Conservation (phyloP, 768 basidiomycete genomes). For the Lentinula guzmanii region DNA sequence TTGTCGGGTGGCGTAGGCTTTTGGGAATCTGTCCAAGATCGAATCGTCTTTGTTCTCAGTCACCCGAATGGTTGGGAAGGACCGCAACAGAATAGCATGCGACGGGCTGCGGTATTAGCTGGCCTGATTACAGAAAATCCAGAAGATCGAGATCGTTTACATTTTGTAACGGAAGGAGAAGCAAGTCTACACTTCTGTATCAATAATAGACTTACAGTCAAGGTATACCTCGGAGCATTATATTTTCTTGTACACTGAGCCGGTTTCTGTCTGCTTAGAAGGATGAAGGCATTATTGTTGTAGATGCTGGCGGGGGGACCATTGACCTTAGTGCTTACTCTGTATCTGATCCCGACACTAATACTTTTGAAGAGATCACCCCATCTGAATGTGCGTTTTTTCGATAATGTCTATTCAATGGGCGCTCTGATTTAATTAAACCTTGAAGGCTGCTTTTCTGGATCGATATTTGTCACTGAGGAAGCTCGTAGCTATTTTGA, state of each 20-base stretch:
- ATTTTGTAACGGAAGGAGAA: slow-evolving; percentile 61
- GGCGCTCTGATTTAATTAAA: background rate
- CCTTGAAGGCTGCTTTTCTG: slow-evolving; percentile 19
- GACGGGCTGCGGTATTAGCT: slow-evolving; percentile 44
- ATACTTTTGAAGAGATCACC: slow-evolving; percentile 32
- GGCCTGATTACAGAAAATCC: slow-evolving; percentile 39
- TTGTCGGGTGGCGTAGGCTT: slow-evolving; percentile 33
- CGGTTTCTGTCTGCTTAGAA: slow-evolving; percentile 6
- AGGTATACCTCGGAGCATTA: slow-evolving; percentile 14
- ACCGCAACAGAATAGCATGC: slow-evolving; percentile 49
- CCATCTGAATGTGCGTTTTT: slow-evolving; percentile 24
- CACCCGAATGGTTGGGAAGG: slow-evolving; percentile 69
- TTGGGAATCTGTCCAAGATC: slow-evolving; percentile 37
- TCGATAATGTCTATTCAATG: background rate
- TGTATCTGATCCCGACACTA: slow-evolving; percentile 16
- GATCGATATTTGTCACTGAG: slow-evolving; percentile 31
- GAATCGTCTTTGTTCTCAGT: slow-evolving; percentile 45
- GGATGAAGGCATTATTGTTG: slow-evolving; percentile 27
- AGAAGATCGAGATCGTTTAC: slow-evolving; percentile 35
- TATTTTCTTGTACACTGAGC: slow-evolving; percentile 4
- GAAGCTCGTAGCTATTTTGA: slow-evolving; percentile 25
- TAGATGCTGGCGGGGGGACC: slow-evolving; percentile 47
- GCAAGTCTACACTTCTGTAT: slow-evolving; percentile 57
- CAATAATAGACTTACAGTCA: slow-evolving; percentile 34
- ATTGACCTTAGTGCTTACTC: slow-evolving; percentile 36